These are phyloP conservation scores for Ophiostoma sp. DNA, from an alignment of 2,329 filamentous ascomycete species.

Conservation along the genomic window DNA sequence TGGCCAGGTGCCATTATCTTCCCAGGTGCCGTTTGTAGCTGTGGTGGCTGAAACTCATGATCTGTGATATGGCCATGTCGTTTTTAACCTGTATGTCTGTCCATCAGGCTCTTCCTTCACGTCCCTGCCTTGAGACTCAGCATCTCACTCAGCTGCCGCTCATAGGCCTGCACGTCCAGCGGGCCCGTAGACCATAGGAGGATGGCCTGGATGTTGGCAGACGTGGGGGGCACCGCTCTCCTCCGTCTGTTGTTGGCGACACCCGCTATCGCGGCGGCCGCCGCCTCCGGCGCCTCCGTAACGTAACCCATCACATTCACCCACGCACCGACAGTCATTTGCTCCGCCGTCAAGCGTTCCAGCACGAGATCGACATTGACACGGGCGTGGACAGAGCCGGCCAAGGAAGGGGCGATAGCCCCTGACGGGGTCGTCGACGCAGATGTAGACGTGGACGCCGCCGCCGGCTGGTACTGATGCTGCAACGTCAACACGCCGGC, in stretches of 20 bases:
- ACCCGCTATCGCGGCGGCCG: not conserved
- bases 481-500: conserved; percentile 66
- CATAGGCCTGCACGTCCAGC: conserved; percentile 70
- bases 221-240: not conserved
- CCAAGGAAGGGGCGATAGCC: not conserved
- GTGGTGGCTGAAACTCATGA: too few relatives aligned
- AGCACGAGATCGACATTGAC: conserved; percentile 75
- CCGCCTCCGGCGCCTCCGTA: conserved; percentile 25
- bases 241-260: not conserved
- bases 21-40: too few relatives aligned
- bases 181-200: conserved; percentile 76
- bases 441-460: conserved; percentile 26
- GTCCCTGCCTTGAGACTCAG: not conserved
- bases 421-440: not conserved
- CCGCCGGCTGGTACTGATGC: conserved; percentile 60
- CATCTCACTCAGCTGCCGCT: conserved; percentile 51
- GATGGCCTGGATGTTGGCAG: conserved; percentile 66
- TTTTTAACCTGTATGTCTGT: too few relatives aligned
- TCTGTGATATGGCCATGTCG: too few relatives aligned
- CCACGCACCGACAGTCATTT: conserved; percentile 77
- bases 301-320: conserved; percentile 86
- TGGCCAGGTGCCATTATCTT: too few relatives aligned
- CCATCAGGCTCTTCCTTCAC: not conserved
- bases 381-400: conserved; percentile 46
- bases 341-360: conserved; percentile 60